Base-by-base conservation (phyloP, 306 rosid species). In the Sesbania bispinosa region DNA sequence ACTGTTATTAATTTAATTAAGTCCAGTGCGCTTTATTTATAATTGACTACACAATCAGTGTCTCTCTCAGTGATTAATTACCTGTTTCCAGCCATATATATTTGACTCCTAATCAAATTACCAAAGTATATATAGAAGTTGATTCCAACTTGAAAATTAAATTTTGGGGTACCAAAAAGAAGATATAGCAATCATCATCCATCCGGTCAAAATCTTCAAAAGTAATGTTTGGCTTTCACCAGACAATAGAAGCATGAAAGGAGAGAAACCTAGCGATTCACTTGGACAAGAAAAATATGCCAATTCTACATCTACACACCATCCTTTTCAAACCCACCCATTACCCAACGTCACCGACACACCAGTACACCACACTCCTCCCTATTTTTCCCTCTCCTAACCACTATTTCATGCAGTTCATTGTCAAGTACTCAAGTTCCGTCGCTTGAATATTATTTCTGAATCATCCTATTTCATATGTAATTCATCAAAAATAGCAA, bases 221-320 rank as follows among this genome's bases (percentile, higher is more conserved):
- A 81, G 84, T 24, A 27, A 73, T 76, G 89, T 79, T 82, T 2
- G 73, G 81, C 79, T 76, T 73, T 79, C 2, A 38, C 62, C 73
- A 57, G 82, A 82, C 83, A 84, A 33, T 4, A 24, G 58, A 59
- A 21, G 0, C 61, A 68, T 24, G 18, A 24, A 33, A 10, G 57
- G 45, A 38, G 57, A 35, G 30, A 65, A 50, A 35, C 10, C 43
- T 24, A 42, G 47, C 24, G 66, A 54, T 46, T 71, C 38, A 58
- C 30, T 20, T 50, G 30, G 51, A 36, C 39, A 23, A 62, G 19
- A 30, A 23, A 69, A 42, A 27, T 63, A 6, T 70, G 16, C 50
- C 2, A 20, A 45, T 63, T 29, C 5, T 2, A 51, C 6, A 32
- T 47, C 20, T 13, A n/a, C 20, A 11, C 11, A 9, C 39, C 1